Percentiles rank a stretch among this genome's conserved stretches.
These are phyloP conservation scores for Nannochloropsis salina DNA, from an alignment of 108 stramenopile species.

Conservation along the genomic window DNA sequence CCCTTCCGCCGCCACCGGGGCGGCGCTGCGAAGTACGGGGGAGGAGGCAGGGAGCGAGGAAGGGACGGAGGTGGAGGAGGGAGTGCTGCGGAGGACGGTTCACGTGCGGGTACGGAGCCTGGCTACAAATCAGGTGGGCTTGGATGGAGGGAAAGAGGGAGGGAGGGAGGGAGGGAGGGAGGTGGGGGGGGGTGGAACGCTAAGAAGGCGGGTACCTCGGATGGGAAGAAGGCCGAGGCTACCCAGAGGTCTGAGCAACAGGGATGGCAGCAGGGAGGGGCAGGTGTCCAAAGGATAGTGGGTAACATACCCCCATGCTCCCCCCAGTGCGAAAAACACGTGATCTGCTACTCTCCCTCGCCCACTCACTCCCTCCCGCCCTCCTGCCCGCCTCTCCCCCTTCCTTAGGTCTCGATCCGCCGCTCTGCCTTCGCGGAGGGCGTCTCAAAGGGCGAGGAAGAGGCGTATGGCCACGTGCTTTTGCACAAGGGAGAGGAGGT, in stretches of 20 bases:
- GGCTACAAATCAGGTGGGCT: background rate
- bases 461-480: background rate
- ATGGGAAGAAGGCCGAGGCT: too few relatives aligned
- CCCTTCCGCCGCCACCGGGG: background rate
- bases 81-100: background rate
- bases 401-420: background rate
- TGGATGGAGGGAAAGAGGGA: background rate
- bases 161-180: slow-evolving; percentile 13
- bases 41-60: background rate
- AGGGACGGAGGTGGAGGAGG: background rate
- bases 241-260: too few relatives aligned
- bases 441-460: background rate
- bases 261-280: too few relatives aligned
- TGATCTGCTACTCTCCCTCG: background rate
- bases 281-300: too few relatives aligned
- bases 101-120: background rate
- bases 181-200: background rate
- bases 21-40: background rate
- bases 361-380: background rate
- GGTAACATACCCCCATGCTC: too few relatives aligned
- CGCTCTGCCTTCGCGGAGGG: background rate
- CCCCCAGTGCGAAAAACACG: too few relatives aligned
- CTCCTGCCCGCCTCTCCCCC: background rate
- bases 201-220: too few relatives aligned
- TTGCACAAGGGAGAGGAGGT: background rate